These are phyloP conservation scores for Erythrobasidium hasegawianum DNA, from an alignment of 1,284 basidiomycete species.

Conservation along the genomic window DNA sequence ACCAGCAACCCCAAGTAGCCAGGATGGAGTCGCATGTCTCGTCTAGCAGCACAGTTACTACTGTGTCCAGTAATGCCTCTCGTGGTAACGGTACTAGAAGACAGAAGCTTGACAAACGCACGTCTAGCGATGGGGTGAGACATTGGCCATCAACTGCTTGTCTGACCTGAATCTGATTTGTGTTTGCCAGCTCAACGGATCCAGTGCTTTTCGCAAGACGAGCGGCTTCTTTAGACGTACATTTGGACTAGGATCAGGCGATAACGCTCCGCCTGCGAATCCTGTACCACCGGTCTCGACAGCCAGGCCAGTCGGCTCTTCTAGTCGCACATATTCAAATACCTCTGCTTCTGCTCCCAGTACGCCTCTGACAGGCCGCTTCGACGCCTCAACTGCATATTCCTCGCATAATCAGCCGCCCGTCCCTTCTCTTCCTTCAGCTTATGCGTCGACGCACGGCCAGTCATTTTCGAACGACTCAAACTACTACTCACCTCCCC, in stretches of 20 bases:
- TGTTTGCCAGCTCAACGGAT: conserved; percentile 14
- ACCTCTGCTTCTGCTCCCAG: neutral
- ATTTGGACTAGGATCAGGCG: conserved; percentile 17
- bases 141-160: too few species aligned
- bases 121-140: conserved; percentile 10
- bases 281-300: too few species aligned
- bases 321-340: neutral
- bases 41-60: neutral
- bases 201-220: conserved; percentile 43
- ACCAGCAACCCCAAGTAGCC: neutral
- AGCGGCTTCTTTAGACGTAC: conserved; percentile 42
- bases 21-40: neutral
- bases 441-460: conserved; percentile 18
- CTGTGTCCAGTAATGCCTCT: neutral
- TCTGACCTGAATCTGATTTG: too few species aligned
- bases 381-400: conserved; percentile 1
- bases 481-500: too few species aligned
- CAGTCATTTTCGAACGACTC: too few species aligned
- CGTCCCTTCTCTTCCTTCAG: conserved; percentile 37
- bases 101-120: conserved; percentile 11
- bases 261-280: too few species aligned
- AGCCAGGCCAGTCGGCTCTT: neutral
- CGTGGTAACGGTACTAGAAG: conserved; percentile 1
- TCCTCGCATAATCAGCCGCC: conserved; percentile 23
- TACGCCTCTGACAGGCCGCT: conserved; percentile 18